Percentiles rank a stretch among this genome's conserved stretches.
Evolutionary conservation across 176 grass and related monocot genomes (phyloP).

Genomic region (Guadua angustifolia): DNA sequence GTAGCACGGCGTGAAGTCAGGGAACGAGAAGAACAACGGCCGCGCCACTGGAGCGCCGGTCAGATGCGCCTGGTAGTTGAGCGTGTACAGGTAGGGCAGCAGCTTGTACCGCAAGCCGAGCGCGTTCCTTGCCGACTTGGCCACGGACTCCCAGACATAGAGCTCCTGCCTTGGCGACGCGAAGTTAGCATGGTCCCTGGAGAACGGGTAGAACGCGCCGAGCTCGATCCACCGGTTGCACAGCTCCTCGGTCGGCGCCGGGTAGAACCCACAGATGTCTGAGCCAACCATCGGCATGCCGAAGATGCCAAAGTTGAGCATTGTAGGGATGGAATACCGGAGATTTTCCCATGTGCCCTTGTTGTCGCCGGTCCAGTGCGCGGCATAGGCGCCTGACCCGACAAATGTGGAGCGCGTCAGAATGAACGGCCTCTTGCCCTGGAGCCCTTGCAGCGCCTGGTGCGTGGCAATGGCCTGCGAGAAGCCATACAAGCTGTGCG

Average conservation of each 20-base stretch:
- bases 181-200: constrained; percentile 91
- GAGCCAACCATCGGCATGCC: constrained; percentile 95
- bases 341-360: constrained; percentile 89
- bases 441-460: constrained; percentile 59
- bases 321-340: constrained; percentile 74
- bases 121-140: constrained; percentile 73
- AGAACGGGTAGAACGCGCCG: constrained; percentile 96
- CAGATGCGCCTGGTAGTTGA: constrained; percentile 74
- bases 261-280: constrained; percentile 88
- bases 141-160: constrained; percentile 79
- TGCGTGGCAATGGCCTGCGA: constrained; percentile 87
- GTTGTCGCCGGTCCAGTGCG: constrained; percentile 95
- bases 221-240: constrained; percentile 97
- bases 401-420: constrained; percentile 80
- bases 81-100: constrained; percentile 84
- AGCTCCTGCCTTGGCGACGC: constrained; percentile 85
- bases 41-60: constrained; percentile 81
- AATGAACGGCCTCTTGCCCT: constrained; percentile 88
- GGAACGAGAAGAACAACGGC: constrained; percentile 89
- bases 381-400: constrained; percentile 72
- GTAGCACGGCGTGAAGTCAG: constrained; percentile 70
- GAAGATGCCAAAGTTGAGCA: constrained; percentile 92
- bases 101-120: constrained; percentile 77
- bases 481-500: constrained; percentile 84
- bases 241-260: constrained; percentile 66